Evolutionary conservation across 1,139 yeast species (phyloP).

Genomic region (Kurtzmaniella natalensis): DNA sequence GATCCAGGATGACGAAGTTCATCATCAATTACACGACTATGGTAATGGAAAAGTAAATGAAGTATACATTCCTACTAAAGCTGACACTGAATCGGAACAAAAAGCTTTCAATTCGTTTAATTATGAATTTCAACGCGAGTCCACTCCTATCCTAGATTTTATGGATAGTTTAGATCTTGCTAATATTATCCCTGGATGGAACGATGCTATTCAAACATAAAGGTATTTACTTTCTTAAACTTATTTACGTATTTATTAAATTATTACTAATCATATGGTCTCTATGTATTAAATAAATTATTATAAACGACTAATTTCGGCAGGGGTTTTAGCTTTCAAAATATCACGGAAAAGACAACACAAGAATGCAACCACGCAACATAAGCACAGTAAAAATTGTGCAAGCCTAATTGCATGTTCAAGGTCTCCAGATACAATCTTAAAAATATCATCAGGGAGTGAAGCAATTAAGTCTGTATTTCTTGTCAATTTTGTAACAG

Average conservation of each 20-base stretch:
- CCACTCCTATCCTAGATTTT: constrained; percentile 16
- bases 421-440: constrained; percentile 16
- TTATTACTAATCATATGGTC: too few species aligned
- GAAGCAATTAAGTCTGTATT: constrained; percentile 16
- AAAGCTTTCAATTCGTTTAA: not conserved
- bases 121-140: not conserved
- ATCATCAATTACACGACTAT: constrained; percentile 24
- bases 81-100: not conserved
- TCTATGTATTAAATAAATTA: too few species aligned
- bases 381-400: constrained; percentile 16
- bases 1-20: constrained; percentile 18
- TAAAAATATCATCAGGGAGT: constrained; percentile 12
- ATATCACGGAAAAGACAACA: constrained; percentile 12
- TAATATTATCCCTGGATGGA: constrained; percentile 21
- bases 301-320: not conserved
- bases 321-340: constrained; percentile 4
- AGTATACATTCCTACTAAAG: constrained; percentile 13
- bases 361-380: constrained; percentile 18
- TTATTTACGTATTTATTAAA: not conserved
- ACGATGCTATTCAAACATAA: constrained; percentile 10
- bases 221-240: not conserved
- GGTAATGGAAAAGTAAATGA: constrained; percentile 21
- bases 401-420: constrained; percentile 18
- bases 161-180: constrained; percentile 18
- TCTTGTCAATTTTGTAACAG: constrained; percentile 14